Base-by-base conservation (phyloP, 441 rosid species). In the Pelargonium myrrhifolium region DNA sequence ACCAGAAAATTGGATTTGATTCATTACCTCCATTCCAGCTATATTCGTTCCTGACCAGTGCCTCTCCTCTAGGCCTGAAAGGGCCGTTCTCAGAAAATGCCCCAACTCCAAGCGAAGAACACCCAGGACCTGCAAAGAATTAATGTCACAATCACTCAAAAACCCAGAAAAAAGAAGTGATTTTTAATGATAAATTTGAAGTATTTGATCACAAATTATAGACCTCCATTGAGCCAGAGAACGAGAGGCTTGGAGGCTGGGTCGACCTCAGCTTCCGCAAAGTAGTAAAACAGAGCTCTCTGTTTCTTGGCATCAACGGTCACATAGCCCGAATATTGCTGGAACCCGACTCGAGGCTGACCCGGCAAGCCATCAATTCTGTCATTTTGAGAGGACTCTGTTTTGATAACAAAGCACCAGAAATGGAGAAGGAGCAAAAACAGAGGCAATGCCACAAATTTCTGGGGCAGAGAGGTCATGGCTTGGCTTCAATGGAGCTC, bases 211-310 rank as follows among this genome's bases (percentile, higher is more conserved):
- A 17, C 3, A 21, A 47, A 14, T 31, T 20, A 39, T 15, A 21
- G 49, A 90, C 96, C 97, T 87, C 96, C 99, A 67, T 91, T 91
- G 65, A 93, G 90, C 99, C 99, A 93, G 62, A 91, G 97, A 63
- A 93, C 96, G 35, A 93, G 97, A 66, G 99, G 97, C 69, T 85
- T 93, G 68, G 89, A 80, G 75, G 76, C 72, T 3, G 92, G 92
- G 45, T 91, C 81, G 39, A 47, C 63, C 81, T 86, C 92, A 55
- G 99, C 93, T 75, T 93, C 99, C 39, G 86, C 90, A 28, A 93
- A 88, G 87, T 91, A 94, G 83, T 94, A 94, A 76, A 94, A 94
- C 75, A 94, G 82, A 68, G 91, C 92, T 62, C 76, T 87, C 77
- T 86, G 91, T 62, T 82, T 83, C 73, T 70, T 82, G 12, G 73